These are phyloP conservation scores for Trypanosomatidae sp. DNA, from an alignment of 208 protist genomes.

Conservation along the genomic window DNA sequence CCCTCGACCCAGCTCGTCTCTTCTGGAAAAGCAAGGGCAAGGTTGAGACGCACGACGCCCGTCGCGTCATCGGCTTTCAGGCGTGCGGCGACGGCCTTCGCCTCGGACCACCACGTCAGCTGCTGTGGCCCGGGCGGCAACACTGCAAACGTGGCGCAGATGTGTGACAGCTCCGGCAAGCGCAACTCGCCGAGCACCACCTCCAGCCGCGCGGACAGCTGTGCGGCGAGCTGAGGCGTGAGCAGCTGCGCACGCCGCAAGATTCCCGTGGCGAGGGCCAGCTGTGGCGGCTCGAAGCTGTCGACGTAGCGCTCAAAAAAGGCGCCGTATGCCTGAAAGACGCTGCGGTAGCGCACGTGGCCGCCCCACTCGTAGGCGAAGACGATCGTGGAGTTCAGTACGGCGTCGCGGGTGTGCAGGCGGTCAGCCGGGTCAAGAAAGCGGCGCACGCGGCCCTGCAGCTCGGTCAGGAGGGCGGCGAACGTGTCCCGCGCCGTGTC, in stretches of 20 bases:
- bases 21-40: slow-evolving; percentile 76
- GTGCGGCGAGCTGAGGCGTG: slow-evolving; percentile 42
- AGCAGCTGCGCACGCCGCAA: slow-evolving; percentile 74
- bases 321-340: slow-evolving; percentile 59
- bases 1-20: slow-evolving; percentile 39
- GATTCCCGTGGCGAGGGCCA: slow-evolving; percentile 81
- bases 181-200: slow-evolving; percentile 72
- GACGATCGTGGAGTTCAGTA: slow-evolving; percentile 60
- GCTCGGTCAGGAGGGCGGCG: slow-evolving; percentile 68
- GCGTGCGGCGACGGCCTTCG: slow-evolving; percentile 62
- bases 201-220: slow-evolving; percentile 68
- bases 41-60: slow-evolving; percentile 49
- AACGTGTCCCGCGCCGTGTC: slow-evolving; percentile 50
- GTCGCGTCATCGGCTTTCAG: slow-evolving; percentile 32
- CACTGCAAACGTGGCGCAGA: slow-evolving; percentile 76
- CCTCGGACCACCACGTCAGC: slow-evolving; percentile 75
- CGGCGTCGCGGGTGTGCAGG: slow-evolving; percentile 55
- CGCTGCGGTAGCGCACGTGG: slow-evolving; percentile 49
- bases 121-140: slow-evolving; percentile 33
- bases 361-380: slow-evolving; percentile 86
- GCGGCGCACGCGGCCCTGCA: slow-evolving; percentile 49
- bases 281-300: slow-evolving; percentile 66
- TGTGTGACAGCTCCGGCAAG: slow-evolving; percentile 78
- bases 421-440: slow-evolving; percentile 49
- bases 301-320: slow-evolving; percentile 54